phyloP scores from a whole-genome alignment of 306 rosid genomes.

The Echinosophora koreensis region DNA sequence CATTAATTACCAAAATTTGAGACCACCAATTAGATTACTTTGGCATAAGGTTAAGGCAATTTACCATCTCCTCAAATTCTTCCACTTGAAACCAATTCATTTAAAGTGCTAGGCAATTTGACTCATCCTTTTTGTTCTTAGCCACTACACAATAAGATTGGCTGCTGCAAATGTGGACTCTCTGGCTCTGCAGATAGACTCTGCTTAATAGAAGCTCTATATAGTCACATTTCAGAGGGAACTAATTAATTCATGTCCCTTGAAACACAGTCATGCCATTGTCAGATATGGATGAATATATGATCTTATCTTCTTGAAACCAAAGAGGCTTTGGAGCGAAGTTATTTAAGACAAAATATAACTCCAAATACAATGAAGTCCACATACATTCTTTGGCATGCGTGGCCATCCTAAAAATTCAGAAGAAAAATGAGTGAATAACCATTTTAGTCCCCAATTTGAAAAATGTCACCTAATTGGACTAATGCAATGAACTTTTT shows the following conservation, averaged over 20 bases:
- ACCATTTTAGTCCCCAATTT: too few species aligned
- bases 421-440: too few species aligned
- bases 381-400: conserved; percentile 5
- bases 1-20: conserved; percentile 37
- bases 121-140: conserved; percentile 21
- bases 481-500: too few species aligned
- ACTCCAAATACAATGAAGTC: conserved; percentile 25
- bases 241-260: conserved; percentile 41
- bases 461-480: too few species aligned
- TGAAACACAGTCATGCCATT: conserved; percentile 39
- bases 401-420: conserved; percentile 28
- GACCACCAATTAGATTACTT: conserved; percentile 49
- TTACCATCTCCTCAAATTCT: conserved; percentile 46
- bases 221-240: conserved; percentile 45
- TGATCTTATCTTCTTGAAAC: conserved; percentile 45
- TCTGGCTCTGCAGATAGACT: neutral
- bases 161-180: conserved; percentile 39
- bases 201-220: neutral
- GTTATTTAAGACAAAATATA: conserved; percentile 4
- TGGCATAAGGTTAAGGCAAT: conserved; percentile 58
- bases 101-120: conserved; percentile 21
- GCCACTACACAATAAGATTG: conserved; percentile 33
- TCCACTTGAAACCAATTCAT: conserved; percentile 14
- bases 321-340: neutral
- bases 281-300: neutral